Evolutionary conservation across 192 early-diverging fungal species (phyloP).

Genomic region (Podila minutissima): DNA sequence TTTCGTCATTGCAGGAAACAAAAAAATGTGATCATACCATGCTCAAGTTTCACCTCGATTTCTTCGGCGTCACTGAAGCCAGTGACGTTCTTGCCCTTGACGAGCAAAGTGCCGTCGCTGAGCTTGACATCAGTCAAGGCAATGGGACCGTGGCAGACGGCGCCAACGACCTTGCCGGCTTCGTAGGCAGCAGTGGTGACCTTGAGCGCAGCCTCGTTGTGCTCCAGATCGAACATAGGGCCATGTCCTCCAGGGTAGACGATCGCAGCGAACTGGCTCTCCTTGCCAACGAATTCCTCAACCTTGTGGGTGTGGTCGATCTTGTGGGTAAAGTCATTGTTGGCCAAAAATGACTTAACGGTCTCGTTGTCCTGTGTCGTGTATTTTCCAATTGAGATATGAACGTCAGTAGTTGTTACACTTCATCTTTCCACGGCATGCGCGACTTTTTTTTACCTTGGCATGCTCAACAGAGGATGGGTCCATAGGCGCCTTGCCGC

Average conservation of each 20-base stretch:
- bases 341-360: slow-evolving; percentile 47
- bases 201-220: slow-evolving; percentile 52
- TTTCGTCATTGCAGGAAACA: background rate
- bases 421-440: background rate
- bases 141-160: slow-evolving; percentile 74
- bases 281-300: slow-evolving; percentile 44
- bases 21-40: slow-evolving; percentile 5
- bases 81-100: slow-evolving; percentile 73
- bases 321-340: slow-evolving; percentile 37
- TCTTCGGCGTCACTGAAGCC: slow-evolving; percentile 81
- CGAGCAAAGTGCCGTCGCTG: slow-evolving; percentile 64
- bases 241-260: slow-evolving; percentile 69
- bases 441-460: slow-evolving; percentile 32
- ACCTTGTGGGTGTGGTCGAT: slow-evolving; percentile 58
- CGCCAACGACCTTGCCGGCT: slow-evolving; percentile 57
- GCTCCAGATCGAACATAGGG: slow-evolving; percentile 63
- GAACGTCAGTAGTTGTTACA: background rate
- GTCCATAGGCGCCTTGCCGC: slow-evolving; percentile 63
- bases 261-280: slow-evolving; percentile 56
- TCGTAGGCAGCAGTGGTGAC: slow-evolving; percentile 59
- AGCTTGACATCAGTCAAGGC: slow-evolving; percentile 71
- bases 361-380: slow-evolving; percentile 41
- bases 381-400: too few species aligned
- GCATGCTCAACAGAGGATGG: slow-evolving; percentile 56
- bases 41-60: slow-evolving; percentile 52